Base-by-base conservation (phyloP, 805 yeast genomes). In the Barnettozyma vustinii region DNA sequence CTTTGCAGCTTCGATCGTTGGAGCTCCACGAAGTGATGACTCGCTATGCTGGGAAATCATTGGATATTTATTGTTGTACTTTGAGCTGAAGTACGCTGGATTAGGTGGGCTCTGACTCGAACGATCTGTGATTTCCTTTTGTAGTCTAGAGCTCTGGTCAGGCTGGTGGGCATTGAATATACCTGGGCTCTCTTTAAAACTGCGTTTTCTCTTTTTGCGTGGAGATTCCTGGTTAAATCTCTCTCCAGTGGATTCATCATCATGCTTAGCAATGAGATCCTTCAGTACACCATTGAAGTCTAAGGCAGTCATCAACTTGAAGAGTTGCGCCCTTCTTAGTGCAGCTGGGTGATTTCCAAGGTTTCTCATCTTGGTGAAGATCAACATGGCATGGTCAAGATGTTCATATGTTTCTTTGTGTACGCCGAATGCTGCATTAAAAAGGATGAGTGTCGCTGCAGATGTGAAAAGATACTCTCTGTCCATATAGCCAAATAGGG, bases 401-500 rank as follows among this genome's bases (percentile, higher is more conserved):
- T 84, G 88, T 41, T 76, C 81, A 42, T 74, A 70, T 0, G 92
- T 84, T 26, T 86, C 87, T 23, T 84, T 87, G 60, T 85, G 88
- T 7, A 85, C 84, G 8, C 95, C 95, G 67, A 86, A 86, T 0
- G 94, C 83, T 1, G 89, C 83, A 61, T 83, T 86, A 63, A 84
- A 85, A 39, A 86, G 69, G 15, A 85, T 79, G 42, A 85, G 66
- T 0, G 94, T 85, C 5, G 87, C 84, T 4, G 91, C 81, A 0
- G 91, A 79, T 0, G 90, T 85, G 63, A 84, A 86, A 21, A 86
- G 68, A 60, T 86, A 86, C 59, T 86, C 95, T 57, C 95, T 72
- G 61, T 86, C 95, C 92, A 86, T 85, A 72, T 87, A 86, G 2
- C 95, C 94, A 67, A 86, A 86, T 40, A 85, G 65, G 0, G 95